These are phyloP conservation scores for Coniella vitis DNA, from an alignment of 2,329 filamentous ascomycete species.

Conservation along the genomic window DNA sequence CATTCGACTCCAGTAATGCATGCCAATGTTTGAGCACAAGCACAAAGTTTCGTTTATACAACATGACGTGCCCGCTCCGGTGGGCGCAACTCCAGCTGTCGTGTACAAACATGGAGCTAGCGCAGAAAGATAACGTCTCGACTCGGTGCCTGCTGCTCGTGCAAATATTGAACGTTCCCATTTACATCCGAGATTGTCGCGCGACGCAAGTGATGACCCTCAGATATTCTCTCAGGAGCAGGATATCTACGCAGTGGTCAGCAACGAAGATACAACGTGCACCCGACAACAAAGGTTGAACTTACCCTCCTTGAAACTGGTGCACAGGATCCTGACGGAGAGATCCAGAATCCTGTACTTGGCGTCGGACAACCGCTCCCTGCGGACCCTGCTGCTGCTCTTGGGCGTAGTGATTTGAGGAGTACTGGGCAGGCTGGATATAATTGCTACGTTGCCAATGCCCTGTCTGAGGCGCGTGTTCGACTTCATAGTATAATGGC, in stretches of 20 bases:
- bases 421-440: neutral
- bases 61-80: too few relatives aligned
- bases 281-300: neutral
- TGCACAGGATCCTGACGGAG: neutral
- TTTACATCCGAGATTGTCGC: neutral
- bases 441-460: constrained; percentile 1
- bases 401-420: too few relatives aligned
- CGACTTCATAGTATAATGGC: constrained; percentile 5
- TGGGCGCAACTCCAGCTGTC: too few relatives aligned
- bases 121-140: constrained; percentile 10
- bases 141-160: constrained; percentile 9
- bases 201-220: neutral
- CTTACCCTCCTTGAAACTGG: constrained; percentile 13
- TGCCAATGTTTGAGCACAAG: too few relatives aligned
- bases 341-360: neutral
- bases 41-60: too few relatives aligned
- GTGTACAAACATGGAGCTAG: neutral
- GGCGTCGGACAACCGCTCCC: neutral
- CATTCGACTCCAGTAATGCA: too few relatives aligned
- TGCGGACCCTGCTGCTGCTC: neutral
- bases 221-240: constrained; percentile 2
- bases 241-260: constrained; percentile 8
- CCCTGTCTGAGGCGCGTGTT: neutral
- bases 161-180: constrained; percentile 10
- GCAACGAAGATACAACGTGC: neutral